Percentiles rank a stretch among this genome's conserved stretches.
Conservation (phyloP, 2,329 filamentous ascomycete species). For the Monosporascus sp. region DNA sequence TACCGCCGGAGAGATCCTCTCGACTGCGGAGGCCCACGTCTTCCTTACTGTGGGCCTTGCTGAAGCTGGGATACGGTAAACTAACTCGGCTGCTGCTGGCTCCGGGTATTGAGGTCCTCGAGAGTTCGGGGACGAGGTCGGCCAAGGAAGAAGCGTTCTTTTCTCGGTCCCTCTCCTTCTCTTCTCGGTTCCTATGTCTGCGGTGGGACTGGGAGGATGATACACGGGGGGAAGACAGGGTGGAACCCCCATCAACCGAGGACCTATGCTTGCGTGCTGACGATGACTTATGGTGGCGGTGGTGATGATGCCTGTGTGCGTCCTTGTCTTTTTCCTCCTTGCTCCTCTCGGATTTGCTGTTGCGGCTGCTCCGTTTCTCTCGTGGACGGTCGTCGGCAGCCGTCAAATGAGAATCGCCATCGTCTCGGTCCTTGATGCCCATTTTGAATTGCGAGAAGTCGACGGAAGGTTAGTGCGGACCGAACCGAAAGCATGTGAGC, state of each 20-base stretch:
- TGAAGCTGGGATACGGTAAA: conserved; percentile 28
- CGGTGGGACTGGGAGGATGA: conserved; percentile 13
- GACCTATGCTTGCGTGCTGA: conserved; percentile 22
- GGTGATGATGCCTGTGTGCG: conserved; percentile 19
- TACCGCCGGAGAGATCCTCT: conserved; percentile 36
- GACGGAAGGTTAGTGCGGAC: too few species aligned
- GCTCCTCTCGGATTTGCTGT: conserved; percentile 15
- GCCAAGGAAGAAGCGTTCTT: conserved; percentile 25
- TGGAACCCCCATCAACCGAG: conserved; percentile 19
- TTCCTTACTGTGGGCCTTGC: conserved; percentile 87
- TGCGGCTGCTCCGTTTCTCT: conserved; percentile 15
- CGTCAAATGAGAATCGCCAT: conserved; percentile 7
- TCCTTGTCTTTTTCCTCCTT: conserved; percentile 17
- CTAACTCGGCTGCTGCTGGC: conserved; percentile 22
- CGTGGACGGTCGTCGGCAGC: conserved; percentile 17
- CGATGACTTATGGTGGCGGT: conserved; percentile 12
- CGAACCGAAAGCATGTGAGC: not conserved
- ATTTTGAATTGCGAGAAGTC: conserved; percentile 9
- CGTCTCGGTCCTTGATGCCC: conserved; percentile 22
- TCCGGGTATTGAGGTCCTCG: conserved; percentile 13
- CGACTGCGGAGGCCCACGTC: conserved; percentile 58
- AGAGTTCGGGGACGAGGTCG: conserved; percentile 26
- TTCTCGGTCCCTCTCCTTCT: conserved; percentile 23
- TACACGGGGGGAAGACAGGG: conserved; percentile 12
- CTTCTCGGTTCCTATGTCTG: conserved; percentile 25